Conservation (phyloP, 495 filamentous ascomycete species). For the Penicillium silybi region DNA sequence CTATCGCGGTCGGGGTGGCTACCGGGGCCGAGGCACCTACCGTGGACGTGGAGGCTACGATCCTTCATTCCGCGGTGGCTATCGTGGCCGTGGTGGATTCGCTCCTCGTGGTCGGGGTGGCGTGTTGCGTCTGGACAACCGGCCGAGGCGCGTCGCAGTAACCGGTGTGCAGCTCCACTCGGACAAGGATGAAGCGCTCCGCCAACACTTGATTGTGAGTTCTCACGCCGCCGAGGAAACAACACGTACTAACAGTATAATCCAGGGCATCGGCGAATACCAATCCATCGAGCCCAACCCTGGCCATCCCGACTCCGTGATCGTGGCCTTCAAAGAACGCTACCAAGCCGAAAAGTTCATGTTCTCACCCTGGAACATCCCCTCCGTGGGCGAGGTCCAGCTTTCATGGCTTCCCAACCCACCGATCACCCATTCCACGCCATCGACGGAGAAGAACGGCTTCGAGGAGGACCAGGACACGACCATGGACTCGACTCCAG, state of each 20-base stretch:
- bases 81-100: constrained; percentile 55
- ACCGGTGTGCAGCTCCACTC: constrained; percentile 64
- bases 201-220: constrained; percentile 83
- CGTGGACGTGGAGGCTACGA: constrained; percentile 41
- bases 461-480: constrained; percentile 36
- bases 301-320: constrained; percentile 49
- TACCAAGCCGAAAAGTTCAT: constrained; percentile 86
- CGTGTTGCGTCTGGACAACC: constrained; percentile 80
- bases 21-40: constrained; percentile 45
- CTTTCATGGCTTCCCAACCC: constrained; percentile 64
- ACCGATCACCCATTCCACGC: constrained; percentile 21
- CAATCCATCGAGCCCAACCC: constrained; percentile 68
- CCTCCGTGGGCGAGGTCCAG: constrained; percentile 72
- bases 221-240: constrained; percentile 18
- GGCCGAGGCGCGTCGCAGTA: constrained; percentile 73
- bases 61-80: constrained; percentile 45
- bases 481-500: constrained; percentile 33
- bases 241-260: constrained; percentile 1
- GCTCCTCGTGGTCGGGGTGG: constrained; percentile 44
- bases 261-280: constrained; percentile 77
- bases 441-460: constrained; percentile 24
- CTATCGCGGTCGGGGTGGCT: constrained; percentile 26
- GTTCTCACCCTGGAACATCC: constrained; percentile 62
- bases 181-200: constrained; percentile 76
- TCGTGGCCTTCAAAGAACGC: constrained; percentile 84